phyloP scores from a whole-genome alignment of 768 basidiomycete genomes.

The Leucocoprinus birnbaumii region DNA sequence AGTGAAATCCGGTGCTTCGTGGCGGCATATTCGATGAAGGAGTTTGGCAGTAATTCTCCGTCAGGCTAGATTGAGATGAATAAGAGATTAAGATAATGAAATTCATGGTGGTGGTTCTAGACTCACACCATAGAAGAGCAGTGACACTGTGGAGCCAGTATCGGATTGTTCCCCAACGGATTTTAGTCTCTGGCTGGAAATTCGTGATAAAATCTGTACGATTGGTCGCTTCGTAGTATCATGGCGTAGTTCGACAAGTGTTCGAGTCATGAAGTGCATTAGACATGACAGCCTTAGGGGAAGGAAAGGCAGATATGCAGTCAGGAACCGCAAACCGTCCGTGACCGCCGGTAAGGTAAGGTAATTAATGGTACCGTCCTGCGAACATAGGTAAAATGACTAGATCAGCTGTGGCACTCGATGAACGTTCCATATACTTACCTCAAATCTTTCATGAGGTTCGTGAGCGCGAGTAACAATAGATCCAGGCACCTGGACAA shows the following conservation, averaged over 20 bases:
- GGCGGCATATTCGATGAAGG: conserved; percentile 72
- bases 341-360: conserved; percentile 74
- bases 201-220: conserved; percentile 64
- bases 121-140: conserved; percentile 64
- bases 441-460: conserved; percentile 78
- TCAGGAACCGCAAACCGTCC: conserved; percentile 73
- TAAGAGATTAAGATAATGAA: conserved; percentile 1
- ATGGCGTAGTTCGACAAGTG: conserved; percentile 58
- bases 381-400: conserved; percentile 9
- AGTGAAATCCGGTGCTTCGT: conserved; percentile 64
- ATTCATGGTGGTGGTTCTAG: no score
- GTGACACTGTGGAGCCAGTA: conserved; percentile 58
- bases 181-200: conserved; percentile 50
- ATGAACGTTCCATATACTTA: conserved; percentile 23
- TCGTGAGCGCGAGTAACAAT: conserved; percentile 59
- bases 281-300: conserved; percentile 73
- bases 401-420: neutral
- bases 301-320: conserved; percentile 77
- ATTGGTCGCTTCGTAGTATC: conserved; percentile 58
- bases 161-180: conserved; percentile 65
- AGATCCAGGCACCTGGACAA: conserved; percentile 79
- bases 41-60: conserved; percentile 66
- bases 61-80: conserved; percentile 40
- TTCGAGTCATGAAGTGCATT: conserved; percentile 54
- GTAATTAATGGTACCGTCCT: conserved; percentile 90